Evolutionary conservation across 768 basidiomycete species (phyloP), one percentile per base, ranked within the genome.

Genomic region (Neoboletus brunneissimus): DNA sequence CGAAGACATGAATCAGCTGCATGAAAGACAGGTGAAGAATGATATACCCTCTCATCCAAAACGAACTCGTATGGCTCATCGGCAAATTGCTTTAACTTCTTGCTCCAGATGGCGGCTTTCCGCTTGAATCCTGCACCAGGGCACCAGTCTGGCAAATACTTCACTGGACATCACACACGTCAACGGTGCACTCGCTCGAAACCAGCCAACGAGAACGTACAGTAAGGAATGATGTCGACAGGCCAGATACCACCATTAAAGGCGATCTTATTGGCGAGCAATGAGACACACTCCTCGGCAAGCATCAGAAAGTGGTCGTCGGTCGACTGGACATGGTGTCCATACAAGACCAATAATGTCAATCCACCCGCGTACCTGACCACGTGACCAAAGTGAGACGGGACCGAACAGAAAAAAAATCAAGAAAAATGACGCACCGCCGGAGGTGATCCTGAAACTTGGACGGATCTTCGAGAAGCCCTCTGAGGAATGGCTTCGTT

Each of bases 91-190:
- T 83, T 78, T 70, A 88, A 80, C 71, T 79, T 80, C 31, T 75
- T 76, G 67, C 81, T 87, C 88, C 88, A 89, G 10, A 57, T 65
- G 9, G 55, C 70, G 1, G 87, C 86, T 55, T 85, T 85, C 20
- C 73, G 70, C 67, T 82, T 81, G 73, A 90, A 92, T 2, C 79
- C 79, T 5, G 83, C 78, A 12, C 87, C 87, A 22, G 89, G 89
- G 46, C 82, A 72, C 85, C 86, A 89, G 43, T 66, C 64, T 0
- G 89, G 89, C 27, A 89, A 64, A 60, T 81, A 66, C 63, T 77
- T 79, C 61, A 90, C 76, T 69, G 62, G 10, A 38, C 43, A n/a
- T 48, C 10, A 27, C 37, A 16, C 23, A 13, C 15, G 20, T 62
- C 49, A 67, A 35, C 5, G 16, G 18, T 18, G 27, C 10, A 4